Conservation (phyloP, 345 rosid species). For the Camelina hispida region DNA sequence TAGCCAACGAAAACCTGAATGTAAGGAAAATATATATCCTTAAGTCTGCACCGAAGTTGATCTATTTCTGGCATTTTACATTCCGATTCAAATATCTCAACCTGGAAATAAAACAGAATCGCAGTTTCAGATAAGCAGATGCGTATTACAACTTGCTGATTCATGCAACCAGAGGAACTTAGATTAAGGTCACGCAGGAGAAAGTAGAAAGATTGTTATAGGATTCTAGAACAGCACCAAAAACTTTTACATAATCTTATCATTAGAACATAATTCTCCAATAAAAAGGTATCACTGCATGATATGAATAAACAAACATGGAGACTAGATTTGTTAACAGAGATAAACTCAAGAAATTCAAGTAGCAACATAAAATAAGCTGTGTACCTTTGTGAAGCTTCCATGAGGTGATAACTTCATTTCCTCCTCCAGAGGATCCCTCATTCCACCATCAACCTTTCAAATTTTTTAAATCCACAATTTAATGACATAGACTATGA, state of each 20-base stretch:
- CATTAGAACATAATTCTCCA: not conserved
- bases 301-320: not conserved
- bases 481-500: not conserved
- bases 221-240: not conserved
- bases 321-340: not conserved
- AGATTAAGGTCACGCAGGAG: not conserved
- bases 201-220: not conserved
- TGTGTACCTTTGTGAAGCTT: constrained; percentile 58
- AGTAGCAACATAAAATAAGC: not conserved
- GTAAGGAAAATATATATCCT: constrained; percentile 86
- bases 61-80: constrained; percentile 38
- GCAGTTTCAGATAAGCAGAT: constrained; percentile 1
- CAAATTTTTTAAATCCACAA: not conserved
- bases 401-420: constrained; percentile 54
- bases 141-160: not conserved
- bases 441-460: constrained; percentile 65
- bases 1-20: constrained; percentile 56
- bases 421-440: constrained; percentile 60
- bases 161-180: not conserved
- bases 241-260: not conserved
- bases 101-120: constrained; percentile 45
- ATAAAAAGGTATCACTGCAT: not conserved
- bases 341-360: not conserved
- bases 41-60: constrained; percentile 65
- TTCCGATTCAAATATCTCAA: constrained; percentile 57